Evolutionary conservation across 495 filamentous ascomycete species (phyloP).

Genomic region (Neurospora sp.): DNA sequence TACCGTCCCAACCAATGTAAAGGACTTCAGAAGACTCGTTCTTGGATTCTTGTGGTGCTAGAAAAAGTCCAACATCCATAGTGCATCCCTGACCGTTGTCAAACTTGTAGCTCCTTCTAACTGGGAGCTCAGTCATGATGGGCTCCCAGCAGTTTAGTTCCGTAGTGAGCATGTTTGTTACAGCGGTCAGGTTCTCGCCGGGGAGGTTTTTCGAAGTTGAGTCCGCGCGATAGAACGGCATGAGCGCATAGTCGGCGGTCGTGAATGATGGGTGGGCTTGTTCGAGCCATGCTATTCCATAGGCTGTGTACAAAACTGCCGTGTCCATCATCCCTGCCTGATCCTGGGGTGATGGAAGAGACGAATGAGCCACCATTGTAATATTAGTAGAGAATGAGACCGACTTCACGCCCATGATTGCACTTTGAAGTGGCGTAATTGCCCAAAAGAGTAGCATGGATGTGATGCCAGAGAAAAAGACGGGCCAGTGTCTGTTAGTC

Average conservation of each 20-base stretch:
- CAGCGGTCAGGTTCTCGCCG: conserved; percentile 19
- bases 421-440: not conserved
- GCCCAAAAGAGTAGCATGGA: not conserved
- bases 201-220: not conserved
- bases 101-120: too few relatives aligned
- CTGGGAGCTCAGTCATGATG: too few relatives aligned
- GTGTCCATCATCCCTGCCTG: conserved; percentile 26
- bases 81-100: too few relatives aligned
- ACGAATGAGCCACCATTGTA: not conserved
- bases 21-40: too few relatives aligned
- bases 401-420: not conserved
- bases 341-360: conserved; percentile 8
- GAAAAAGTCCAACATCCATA: too few relatives aligned
- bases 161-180: conserved; percentile 22
- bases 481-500: not conserved
- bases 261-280: conserved; percentile 31
- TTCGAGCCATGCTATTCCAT: conserved; percentile 25
- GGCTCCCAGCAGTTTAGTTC: conserved; percentile 32
- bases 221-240: not conserved
- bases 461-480: not conserved
- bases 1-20: too few relatives aligned
- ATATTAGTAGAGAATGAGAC: not conserved
- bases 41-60: too few relatives aligned
- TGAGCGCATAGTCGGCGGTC: conserved; percentile 15
- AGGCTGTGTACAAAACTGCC: conserved; percentile 26